Conservation (phyloP, 345 rosid genomes). For the Carallia brachiata region DNA sequence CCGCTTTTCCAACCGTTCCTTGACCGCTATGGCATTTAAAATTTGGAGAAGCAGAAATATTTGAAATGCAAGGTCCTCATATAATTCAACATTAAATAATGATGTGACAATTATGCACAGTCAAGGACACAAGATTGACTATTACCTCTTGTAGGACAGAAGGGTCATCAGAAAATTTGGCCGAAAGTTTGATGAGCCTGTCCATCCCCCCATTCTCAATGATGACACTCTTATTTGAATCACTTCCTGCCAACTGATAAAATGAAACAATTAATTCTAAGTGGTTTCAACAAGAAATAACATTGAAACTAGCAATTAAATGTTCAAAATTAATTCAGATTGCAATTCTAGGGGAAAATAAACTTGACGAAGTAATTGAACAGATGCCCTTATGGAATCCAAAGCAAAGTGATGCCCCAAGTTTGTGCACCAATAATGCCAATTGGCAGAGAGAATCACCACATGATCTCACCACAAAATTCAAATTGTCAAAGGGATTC, state of each 20-base stretch:
- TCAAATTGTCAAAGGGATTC: background rate
- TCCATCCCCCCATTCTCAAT: constrained; percentile 75
- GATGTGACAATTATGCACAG: background rate
- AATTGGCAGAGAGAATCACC: too few species aligned
- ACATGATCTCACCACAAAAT: background rate
- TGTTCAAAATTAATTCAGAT: background rate
- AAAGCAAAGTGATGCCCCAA: too few species aligned
- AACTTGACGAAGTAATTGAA: background rate
- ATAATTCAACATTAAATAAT: background rate
- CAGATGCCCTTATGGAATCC: background rate
- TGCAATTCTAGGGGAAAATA: background rate
- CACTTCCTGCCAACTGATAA: constrained; percentile 91
- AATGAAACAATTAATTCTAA: constrained; percentile 12
- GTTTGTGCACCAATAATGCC: too few species aligned
- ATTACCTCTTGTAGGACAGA: constrained; percentile 84
- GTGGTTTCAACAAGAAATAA: constrained; percentile 5
- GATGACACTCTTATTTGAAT: constrained; percentile 72
- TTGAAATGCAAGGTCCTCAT: background rate
- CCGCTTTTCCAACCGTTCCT: background rate
- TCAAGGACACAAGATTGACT: background rate
- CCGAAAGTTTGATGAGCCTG: constrained; percentile 62
- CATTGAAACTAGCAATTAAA: constrained; percentile 4
- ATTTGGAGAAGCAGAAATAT: background rate
- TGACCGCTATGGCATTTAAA: background rate
- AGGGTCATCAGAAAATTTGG: constrained; percentile 75